A percentile compares a stretch with the other conserved stretches of the same genome.
phyloP scores from a whole-genome alignment of 2,329 filamentous ascomycete genomes.

The Alternaria gansuensis region DNA sequence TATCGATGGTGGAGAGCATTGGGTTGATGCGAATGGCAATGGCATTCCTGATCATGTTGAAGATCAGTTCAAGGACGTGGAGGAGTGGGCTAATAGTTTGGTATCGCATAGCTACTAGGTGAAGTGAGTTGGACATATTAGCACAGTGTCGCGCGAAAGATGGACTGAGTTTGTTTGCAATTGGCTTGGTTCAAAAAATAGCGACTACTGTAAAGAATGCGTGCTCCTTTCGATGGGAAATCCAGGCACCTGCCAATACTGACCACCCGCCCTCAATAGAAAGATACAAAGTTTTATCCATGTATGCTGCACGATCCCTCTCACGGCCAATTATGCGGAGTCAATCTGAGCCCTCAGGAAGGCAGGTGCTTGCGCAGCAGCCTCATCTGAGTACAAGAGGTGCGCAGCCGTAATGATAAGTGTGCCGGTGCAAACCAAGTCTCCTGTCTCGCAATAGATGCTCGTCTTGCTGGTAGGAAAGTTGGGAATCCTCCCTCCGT shows the following conservation, averaged over 20 bases:
- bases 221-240: not conserved
- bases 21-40: constrained; percentile 59
- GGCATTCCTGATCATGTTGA: constrained; percentile 63
- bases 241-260: not conserved
- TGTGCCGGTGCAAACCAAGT: constrained; percentile 47
- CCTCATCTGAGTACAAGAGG: constrained; percentile 40
- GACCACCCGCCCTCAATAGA: not conserved
- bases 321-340: not conserved
- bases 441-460: constrained; percentile 46
- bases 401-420: constrained; percentile 44
- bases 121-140: no score
- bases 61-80: constrained; percentile 57
- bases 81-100: constrained; percentile 62
- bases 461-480: constrained; percentile 44
- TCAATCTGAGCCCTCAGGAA: constrained; percentile 28
- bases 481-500: constrained; percentile 45
- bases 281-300: not conserved
- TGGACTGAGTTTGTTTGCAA: not conserved
- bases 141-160: not conserved
- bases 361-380: constrained; percentile 30
- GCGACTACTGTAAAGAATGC: constrained; percentile 1
- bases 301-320: not conserved
- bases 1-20: constrained; percentile 52
- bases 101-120: constrained; percentile 43
- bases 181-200: not conserved